Base-by-base conservation (phyloP, 345 rosid genomes). In the Microthlaspi erraticum region DNA sequence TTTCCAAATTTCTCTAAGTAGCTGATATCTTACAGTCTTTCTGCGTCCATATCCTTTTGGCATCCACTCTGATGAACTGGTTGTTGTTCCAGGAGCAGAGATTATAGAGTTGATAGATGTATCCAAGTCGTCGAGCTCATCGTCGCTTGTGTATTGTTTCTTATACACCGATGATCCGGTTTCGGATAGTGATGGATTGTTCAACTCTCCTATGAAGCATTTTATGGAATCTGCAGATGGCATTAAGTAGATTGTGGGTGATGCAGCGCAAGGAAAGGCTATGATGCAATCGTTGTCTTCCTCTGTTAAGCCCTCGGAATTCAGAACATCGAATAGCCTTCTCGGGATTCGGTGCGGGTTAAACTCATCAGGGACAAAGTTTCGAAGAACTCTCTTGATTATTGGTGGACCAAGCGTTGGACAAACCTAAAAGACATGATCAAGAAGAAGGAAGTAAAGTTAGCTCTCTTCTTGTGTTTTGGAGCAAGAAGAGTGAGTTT, bases 301-400 rank as follows among this genome's bases (percentile, higher is more conserved):
- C 52, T 85, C 91, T 16, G 71, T 67, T 59, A 41, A 32, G 20
- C 53, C 88, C 98, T 91, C 92, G 11, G 82, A 79, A 38, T 86
- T 84, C 37, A 93, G 53, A 73, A 84, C 78, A 53, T 87, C 85
- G 42, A 91, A 70, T 71, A 93, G 77, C 19, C 88, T 57, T 46
- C 82, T 78, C 1, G 97, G 90, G 65, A 89, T 84, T 66, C 91
- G 86, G 41, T 83, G 80, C 1, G 98, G 98, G 73, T 85, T 85
- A 77, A 87, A 93, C 63, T 91, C 96, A 10, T 93, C 98, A 0
- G 98, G 94, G 64, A 91, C 91, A 72, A 93, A 93, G 78, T 80
- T 82, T 64, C 80, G 46, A 36, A 93, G 92, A 76, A 85, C 80
- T 75, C 87, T 83, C 81, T 73, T 81, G 66, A 91, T 80, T 52